Base-by-base conservation (phyloP, 176 grass and related monocot genomes). In the Alloteropsis semialata region DNA sequence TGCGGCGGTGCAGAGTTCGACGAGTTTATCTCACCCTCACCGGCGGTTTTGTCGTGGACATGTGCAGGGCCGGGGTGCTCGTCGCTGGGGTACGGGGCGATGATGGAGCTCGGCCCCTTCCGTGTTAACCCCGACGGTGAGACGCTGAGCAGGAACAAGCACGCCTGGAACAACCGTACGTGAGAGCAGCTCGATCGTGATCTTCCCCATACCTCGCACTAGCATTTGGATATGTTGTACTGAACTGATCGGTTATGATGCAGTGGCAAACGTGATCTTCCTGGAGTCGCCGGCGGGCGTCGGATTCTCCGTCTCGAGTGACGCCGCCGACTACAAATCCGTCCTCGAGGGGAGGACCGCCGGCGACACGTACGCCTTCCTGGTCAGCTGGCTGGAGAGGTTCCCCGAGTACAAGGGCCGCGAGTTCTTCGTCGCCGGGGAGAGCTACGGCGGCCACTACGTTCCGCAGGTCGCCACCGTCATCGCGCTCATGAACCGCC, bases 221-320 rank as follows among this genome's bases (percentile, higher is more conserved):
- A 32, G 18, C 17, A 3, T 36, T 54, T 74, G 72, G n/a, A n/a
- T n/a, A n/a, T n/a, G n/a, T n/a, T n/a, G 48, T 34, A 54, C 11
- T 13, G 56, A 44, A 7, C 54, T 49, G 54, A 25, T 4, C 33
- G 67, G 25, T 33, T 46, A 8, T 18, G 0, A 19, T 55, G 69
- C 29, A 92, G 91, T 90, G 74, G 91, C 87, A 0, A 92, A 90
- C 42, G 72, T 90, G 56, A 42, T 92, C 10, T 92, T 92, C 69
- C 17, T 92, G 8, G 91, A 90, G 59, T 89, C 84, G 1, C 84
- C 84, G 6, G 80, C 75, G 1, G 84, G 84, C 0, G 87, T 92
- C 0, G 91, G 91, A 17, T 90, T 92, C 87, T 90, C 91, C 5
- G 65, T 84, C 16, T 71, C 80, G 8, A 84, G 37, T 21, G 83